Percentiles rank a stretch among this genome's conserved stretches.
Conservation (phyloP, 768 basidiomycete genomes). For the Suillus americanus region DNA sequence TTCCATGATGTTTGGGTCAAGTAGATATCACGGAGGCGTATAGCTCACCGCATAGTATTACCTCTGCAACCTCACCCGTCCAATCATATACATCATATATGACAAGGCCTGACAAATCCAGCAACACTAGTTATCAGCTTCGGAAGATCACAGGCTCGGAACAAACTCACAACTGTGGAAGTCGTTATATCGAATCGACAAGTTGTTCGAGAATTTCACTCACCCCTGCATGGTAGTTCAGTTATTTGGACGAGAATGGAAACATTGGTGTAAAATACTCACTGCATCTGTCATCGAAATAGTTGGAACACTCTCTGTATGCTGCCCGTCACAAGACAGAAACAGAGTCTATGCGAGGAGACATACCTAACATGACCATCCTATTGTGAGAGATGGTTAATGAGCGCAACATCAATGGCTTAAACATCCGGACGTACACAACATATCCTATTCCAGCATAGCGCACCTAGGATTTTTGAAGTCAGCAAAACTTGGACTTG, state of each 20-base stretch:
- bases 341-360: background rate
- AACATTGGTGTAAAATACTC: background rate
- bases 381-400: background rate
- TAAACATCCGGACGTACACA: background rate
- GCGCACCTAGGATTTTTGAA: background rate
- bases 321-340: too few species aligned
- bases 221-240: too few species aligned
- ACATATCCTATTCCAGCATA: background rate
- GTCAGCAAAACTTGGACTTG: background rate
- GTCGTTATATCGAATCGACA: too few species aligned
- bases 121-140: background rate
- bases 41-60: background rate
- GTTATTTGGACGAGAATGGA: too few species aligned
- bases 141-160: background rate
- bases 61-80: accelerated
- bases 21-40: too few species aligned
- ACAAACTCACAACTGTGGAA: background rate
- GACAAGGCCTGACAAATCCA: background rate
- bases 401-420: background rate
- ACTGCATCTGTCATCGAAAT: background rate
- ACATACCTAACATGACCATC: background rate
- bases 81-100: background rate
- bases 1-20: too few species aligned
- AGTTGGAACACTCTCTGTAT: background rate
- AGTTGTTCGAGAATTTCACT: too few species aligned